Conservation (phyloP, 2,329 filamentous ascomycete genomes). For the Cytospora chrysosperma region DNA sequence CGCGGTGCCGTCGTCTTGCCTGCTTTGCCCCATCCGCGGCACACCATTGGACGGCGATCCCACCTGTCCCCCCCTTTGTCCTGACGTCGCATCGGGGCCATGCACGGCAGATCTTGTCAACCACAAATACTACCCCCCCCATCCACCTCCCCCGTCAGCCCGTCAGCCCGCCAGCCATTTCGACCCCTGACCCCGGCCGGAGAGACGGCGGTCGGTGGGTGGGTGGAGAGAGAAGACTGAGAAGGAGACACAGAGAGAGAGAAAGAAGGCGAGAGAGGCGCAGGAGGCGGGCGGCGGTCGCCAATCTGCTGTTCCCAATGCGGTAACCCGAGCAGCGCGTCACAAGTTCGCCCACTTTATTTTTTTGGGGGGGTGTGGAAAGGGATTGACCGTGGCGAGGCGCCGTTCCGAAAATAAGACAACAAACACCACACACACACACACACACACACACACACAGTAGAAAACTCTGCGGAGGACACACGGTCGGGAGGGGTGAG, state of each 20-base stretch:
- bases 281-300: not conserved
- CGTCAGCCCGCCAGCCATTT: too few species aligned
- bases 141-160: too few species aligned
- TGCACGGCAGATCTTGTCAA: conserved; percentile 8
- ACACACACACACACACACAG: not conserved
- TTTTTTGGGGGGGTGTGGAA: too few species aligned
- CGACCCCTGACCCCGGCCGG: not conserved
- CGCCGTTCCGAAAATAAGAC: conserved; percentile 13
- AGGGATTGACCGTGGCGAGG: not conserved
- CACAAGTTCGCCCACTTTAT: not conserved
- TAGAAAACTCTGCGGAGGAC: too few species aligned
- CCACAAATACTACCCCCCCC: too few species aligned
- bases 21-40: not conserved
- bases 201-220: too few species aligned
- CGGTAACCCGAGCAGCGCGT: conserved; percentile 20
- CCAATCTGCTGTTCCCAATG: conserved; percentile 15
- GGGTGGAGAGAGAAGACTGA: too few species aligned
- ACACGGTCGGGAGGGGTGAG: conserved; percentile 1
- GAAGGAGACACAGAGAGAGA: too few species aligned
- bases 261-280: too few species aligned
- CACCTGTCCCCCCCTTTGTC: conserved; percentile 1
- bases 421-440: not conserved
- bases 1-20: too few species aligned
- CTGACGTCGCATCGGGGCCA: conserved; percentile 15
- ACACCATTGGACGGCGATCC: conserved; percentile 12